Evolutionary conservation across 345 rosid genomes (phyloP).

Genomic region (Combretum micranthum): DNA sequence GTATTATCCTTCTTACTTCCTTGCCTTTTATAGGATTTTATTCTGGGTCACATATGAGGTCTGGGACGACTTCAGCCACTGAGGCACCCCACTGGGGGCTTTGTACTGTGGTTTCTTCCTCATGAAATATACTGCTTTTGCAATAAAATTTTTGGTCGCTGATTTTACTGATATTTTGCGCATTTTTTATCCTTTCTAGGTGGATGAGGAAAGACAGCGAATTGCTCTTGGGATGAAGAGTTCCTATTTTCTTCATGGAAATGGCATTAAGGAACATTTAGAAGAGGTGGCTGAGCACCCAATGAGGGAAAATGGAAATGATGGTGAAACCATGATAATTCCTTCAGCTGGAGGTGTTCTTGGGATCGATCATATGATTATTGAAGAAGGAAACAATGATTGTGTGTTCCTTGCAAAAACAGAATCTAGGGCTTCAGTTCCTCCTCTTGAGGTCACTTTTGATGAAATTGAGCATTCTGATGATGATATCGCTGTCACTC

Average conservation of each 20-base stretch:
- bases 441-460: conserved; percentile 75
- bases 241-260: conserved; percentile 34
- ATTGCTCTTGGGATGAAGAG: conserved; percentile 85
- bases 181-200: conserved; percentile 29
- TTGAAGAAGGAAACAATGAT: conserved; percentile 35
- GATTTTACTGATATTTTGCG: not conserved
- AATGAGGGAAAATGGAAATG: conserved; percentile 27
- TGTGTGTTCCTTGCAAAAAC: conserved; percentile 43
- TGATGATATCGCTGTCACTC: conserved; percentile 19
- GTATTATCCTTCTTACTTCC: not conserved
- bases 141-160: too few relatives aligned
- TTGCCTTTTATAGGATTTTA: not conserved
- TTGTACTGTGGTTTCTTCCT: too few relatives aligned
- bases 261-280: conserved; percentile 21
- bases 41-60: too few relatives aligned
- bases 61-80: too few relatives aligned
- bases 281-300: conserved; percentile 36
- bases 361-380: conserved; percentile 21
- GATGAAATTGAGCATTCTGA: conserved; percentile 54
- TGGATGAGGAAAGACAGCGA: conserved; percentile 68
- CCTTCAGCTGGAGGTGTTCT: conserved; percentile 16
- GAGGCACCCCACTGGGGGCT: too few relatives aligned
- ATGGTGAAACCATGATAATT: conserved; percentile 15
- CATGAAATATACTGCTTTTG: too few relatives aligned
- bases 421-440: conserved; percentile 72